phyloP scores from a whole-genome alignment of 2,329 filamentous ascomycete species.

The Xylaria sp. region DNA sequence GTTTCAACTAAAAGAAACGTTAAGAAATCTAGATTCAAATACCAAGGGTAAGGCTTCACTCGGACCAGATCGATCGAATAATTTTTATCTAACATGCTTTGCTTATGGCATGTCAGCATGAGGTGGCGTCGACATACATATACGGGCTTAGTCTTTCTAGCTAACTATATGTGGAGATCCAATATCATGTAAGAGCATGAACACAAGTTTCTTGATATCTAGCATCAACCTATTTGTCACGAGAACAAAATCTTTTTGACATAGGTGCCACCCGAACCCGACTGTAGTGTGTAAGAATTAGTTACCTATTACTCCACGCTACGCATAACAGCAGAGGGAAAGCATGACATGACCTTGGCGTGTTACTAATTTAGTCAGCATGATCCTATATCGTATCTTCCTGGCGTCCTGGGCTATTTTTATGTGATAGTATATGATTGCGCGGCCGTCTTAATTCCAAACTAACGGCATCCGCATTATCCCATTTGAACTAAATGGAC shows the following conservation, averaged over 20 bases:
- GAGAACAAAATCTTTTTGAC: neutral
- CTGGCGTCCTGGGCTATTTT: neutral
- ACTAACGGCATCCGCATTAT: neutral
- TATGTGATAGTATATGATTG: slow-evolving; percentile 12
- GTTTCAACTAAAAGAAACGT: too few species aligned
- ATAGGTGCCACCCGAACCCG: neutral
- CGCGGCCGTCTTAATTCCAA: slow-evolving; percentile 2
- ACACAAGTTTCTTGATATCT: neutral
- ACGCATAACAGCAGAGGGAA: neutral
- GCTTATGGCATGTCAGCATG: too few species aligned
- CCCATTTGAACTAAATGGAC: neutral
- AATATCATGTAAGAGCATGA: neutral
- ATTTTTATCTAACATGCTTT: too few species aligned
- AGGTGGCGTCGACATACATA: too few species aligned
- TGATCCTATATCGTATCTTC: neutral
- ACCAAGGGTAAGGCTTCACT: too few species aligned
- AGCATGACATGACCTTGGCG: neutral
- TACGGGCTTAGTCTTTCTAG: too few species aligned
- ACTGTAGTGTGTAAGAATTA: neutral
- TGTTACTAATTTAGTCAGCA: slow-evolving; percentile 1
- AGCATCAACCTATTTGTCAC: slow-evolving; percentile 3
- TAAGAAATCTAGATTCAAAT: too few species aligned
- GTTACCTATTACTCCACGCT: slow-evolving; percentile 1
- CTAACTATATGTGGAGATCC: neutral
- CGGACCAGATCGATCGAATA: too few species aligned